Conservation (phyloP, 2,329 filamentous ascomycete species). For the Stachybotrys elegans region DNA sequence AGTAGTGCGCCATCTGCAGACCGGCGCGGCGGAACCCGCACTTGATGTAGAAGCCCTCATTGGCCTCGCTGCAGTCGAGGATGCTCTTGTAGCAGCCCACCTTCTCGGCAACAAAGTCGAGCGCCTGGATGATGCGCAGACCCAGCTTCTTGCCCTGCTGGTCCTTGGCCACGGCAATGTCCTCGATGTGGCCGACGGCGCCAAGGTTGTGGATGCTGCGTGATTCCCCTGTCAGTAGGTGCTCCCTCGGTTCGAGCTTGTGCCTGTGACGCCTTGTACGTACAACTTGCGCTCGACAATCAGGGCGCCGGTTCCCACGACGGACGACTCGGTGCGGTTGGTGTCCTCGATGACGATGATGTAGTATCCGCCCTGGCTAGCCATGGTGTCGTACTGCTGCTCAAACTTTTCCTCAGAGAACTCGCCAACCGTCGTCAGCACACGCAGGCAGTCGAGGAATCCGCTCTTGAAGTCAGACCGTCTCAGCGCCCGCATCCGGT, state of each 20-base stretch:
- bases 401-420: constrained; percentile 70
- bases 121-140: constrained; percentile 84
- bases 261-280: no score
- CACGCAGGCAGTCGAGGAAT: constrained; percentile 86
- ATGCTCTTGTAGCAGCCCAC: constrained; percentile 97
- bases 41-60: constrained; percentile 97
- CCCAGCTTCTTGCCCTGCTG: constrained; percentile 98
- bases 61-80: constrained; percentile 91
- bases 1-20: constrained; percentile 96
- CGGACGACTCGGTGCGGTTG: constrained; percentile 45
- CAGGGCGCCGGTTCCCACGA: constrained; percentile 88
- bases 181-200: constrained; percentile 91
- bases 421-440: constrained; percentile 90
- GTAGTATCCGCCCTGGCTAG: constrained; percentile 72
- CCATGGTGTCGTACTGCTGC: constrained; percentile 79
- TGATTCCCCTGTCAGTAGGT: no score
- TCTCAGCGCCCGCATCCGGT: constrained; percentile 75
- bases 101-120: constrained; percentile 82
- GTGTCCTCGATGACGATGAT: constrained; percentile 80
- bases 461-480: constrained; percentile 72
- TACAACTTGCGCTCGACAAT: constrained; percentile 94
- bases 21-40: constrained; percentile 92
- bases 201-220: constrained; percentile 72
- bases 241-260: no score
- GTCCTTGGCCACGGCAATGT: constrained; percentile 90